A percentile compares a stretch with the other conserved stretches of the same genome.
phyloP scores from a whole-genome alignment of 441 rosid genomes.

The Gossypium gossypioides region DNA sequence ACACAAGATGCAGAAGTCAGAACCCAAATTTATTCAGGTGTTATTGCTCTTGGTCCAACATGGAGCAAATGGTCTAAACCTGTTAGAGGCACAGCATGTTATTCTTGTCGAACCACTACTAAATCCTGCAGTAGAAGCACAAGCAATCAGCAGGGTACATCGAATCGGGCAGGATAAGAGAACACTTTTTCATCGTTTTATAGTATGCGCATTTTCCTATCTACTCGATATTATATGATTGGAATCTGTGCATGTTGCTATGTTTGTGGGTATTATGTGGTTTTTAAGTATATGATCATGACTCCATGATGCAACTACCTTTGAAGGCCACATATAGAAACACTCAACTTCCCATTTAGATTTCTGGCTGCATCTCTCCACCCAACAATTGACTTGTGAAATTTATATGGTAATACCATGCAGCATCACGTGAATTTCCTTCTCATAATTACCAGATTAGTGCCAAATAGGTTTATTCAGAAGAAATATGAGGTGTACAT shows the following conservation, averaged over 20 bases:
- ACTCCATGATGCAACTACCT: neutral
- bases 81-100: slow-evolving; percentile 91
- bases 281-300: neutral
- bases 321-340: neutral
- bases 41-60: slow-evolving; percentile 76
- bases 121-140: slow-evolving; percentile 95
- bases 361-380: neutral
- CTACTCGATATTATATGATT: neutral
- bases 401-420: neutral
- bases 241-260: neutral
- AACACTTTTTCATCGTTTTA: slow-evolving; percentile 82
- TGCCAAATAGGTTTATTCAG: neutral
- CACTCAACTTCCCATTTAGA: neutral
- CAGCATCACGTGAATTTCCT: neutral
- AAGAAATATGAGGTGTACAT: neutral
- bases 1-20: slow-evolving; percentile 23
- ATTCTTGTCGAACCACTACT: slow-evolving; percentile 88
- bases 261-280: neutral
- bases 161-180: slow-evolving; percentile 74
- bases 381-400: neutral
- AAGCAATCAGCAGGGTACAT: slow-evolving; percentile 90
- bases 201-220: slow-evolving; percentile 37
- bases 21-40: slow-evolving; percentile 50
- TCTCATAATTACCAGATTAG: neutral
- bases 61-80: slow-evolving; percentile 96